Evolutionary conservation across 1,139 yeast species (phyloP), one percentile per base, ranked within the genome.

Genomic region (Diutina catenulata): DNA sequence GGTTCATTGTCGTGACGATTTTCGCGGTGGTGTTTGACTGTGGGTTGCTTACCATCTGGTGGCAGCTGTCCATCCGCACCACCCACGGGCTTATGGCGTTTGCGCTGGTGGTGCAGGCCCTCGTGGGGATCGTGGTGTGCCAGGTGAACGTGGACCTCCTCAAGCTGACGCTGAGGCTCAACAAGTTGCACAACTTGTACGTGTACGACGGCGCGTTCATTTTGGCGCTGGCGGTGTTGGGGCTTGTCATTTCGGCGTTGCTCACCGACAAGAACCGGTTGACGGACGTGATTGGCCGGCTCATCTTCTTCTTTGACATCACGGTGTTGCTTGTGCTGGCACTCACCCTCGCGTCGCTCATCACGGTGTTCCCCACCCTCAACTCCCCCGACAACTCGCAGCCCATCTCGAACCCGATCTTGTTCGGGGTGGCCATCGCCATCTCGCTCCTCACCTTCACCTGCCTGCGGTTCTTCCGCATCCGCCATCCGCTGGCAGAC

Each of bases 401-500:
- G 35, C 35, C 35, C 10, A 25, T 31, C n/a, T 18, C 14, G 25
- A 31, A 31, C 35, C 35, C 35, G n/a, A 31, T 31, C 13, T 31
- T 31, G 11, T 31, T 31, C 21, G 35, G 35, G 3, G 23, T 31
- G n/a, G 10, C 18, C n/a, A 31, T 31, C 5, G 35, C 19, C 18
- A 19, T 31, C 10, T 15, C 35, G n/a, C n/a, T 31, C 13, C 25
- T 31, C 8, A 21, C 25, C 14, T 31, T 19, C 9, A n/a, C n/a
- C 13, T 31, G 35, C 21, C 23, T 21, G n/a, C 15, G 35, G 18
- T 21, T 31, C 18, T 20, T 31, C 19, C 6, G 35, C 10, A 21
- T 31, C 18, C 16, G 35, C 15, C 21, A 21, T 19, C 35, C 35
- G 11, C 21, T 26, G 18, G 21, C 35, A n/a, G 35, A 47, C 15